Evolutionary conservation across 75 land plant species (phyloP).

Genomic region (Picea glauca): DNA sequence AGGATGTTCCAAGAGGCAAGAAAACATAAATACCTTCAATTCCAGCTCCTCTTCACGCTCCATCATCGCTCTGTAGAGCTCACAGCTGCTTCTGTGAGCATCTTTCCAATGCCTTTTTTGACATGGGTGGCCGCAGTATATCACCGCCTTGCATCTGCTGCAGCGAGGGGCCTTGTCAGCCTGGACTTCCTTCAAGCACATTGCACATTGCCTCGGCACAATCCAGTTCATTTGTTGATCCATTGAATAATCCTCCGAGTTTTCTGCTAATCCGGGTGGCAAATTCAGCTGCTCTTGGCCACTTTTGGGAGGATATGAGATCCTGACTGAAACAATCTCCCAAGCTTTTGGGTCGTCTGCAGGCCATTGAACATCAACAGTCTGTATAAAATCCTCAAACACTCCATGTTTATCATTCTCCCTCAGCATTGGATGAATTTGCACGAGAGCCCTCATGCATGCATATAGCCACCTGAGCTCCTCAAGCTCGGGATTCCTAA

Average conservation of each 20-base stretch:
- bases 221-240: slow-evolving; percentile 14
- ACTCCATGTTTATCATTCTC: slow-evolving; percentile 20
- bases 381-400: slow-evolving; percentile 54
- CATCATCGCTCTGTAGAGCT: slow-evolving; percentile 72
- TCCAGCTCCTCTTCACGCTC: slow-evolving; percentile 71
- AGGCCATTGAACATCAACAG: slow-evolving; percentile 69
- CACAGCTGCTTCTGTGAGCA: slow-evolving; percentile 55
- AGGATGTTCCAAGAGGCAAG: slow-evolving; percentile 44
- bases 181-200: slow-evolving; percentile 51
- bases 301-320: slow-evolving; percentile 52
- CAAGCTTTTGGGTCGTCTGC: slow-evolving; percentile 45
- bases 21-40: slow-evolving; percentile 53
- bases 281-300: slow-evolving; percentile 24
- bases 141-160: slow-evolving; percentile 57
- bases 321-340: slow-evolving; percentile 48
- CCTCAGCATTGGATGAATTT: slow-evolving; percentile 48
- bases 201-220: slow-evolving; percentile 39
- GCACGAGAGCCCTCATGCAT: slow-evolving; percentile 39
- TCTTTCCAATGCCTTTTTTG: slow-evolving; percentile 86
- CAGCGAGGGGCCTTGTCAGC: slow-evolving; percentile 50
- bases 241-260: slow-evolving; percentile 15
- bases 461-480: slow-evolving; percentile 70
- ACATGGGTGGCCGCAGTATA: slow-evolving; percentile 57
- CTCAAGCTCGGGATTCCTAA: slow-evolving; percentile 48
- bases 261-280: slow-evolving; percentile 22